Evolutionary conservation across 2,329 filamentous ascomycete species (phyloP), one percentile per base, ranked within the genome.

Genomic region (Penicillium brevicompactum): DNA sequence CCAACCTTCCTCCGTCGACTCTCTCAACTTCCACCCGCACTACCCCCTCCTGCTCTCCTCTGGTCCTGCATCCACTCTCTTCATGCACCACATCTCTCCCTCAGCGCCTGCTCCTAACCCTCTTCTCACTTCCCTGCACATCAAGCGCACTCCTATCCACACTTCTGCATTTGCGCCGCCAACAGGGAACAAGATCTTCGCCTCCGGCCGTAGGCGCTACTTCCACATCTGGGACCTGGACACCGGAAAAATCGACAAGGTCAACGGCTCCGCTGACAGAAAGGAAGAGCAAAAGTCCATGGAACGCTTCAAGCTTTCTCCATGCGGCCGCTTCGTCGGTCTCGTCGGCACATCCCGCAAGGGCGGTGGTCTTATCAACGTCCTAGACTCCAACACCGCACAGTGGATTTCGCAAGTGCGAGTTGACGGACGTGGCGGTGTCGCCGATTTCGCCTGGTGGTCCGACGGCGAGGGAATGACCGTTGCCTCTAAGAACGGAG

Each of bases 391-490:
- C 1, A 80, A 77, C 22, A 93, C 92, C 0, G 86, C 90, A 69
- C 93, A 97, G 76, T 97, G 93, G 93, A 80, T 92, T 45, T 85
- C 89, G 0, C 87, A 93, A 61, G 91, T 90, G 13, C 84, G 92
- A 38, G 81, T 97, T 44, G 91, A 97, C 67, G 88, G 90, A 61
- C 83, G 85, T 46, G 87, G 91, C 48, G 92, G 92, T 37, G 87
- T 97, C 46, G 89, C 91, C 1, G 93, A 97, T 72, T 95, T 97
- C 67, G 86, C 85, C 1, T 99, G 94, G 94, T 97, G 92, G 92
- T 83, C 85, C 50, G 86, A 91, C 58, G 90, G 92, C 32, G 84
- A 87, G 40, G 93, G 92, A 4, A 80, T 99, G 66, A 88, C 87
- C 0, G 89, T 96, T 41, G 85, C 90, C 1, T 92, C 91, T 57